These are phyloP conservation scores for Schwanniomyces polymorphus DNA, from an alignment of 805 yeast genomes.

Conservation along the genomic window DNA sequence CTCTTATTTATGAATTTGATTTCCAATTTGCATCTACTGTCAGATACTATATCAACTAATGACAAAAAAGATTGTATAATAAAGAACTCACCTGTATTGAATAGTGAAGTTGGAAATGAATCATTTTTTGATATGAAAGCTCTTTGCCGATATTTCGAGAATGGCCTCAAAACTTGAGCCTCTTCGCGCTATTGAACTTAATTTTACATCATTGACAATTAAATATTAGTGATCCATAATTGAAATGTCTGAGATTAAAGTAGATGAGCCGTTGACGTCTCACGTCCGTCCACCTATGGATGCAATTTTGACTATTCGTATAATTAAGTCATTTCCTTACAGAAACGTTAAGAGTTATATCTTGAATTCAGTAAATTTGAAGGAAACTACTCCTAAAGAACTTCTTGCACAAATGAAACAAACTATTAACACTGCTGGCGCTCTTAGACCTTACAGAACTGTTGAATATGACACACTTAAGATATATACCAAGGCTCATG, in stretches of 20 bases:
- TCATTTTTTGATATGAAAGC: constrained; percentile 6
- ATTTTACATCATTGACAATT: not conserved
- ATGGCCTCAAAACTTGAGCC: constrained; percentile 10
- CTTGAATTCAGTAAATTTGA: constrained; percentile 67
- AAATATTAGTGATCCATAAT: not conserved
- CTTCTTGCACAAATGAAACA: constrained; percentile 54
- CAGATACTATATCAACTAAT: not conserved
- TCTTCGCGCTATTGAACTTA: not conserved
- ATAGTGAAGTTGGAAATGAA: not conserved
- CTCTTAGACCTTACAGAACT: constrained; percentile 78
- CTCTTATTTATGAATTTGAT: not conserved
- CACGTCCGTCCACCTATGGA: constrained; percentile 70
- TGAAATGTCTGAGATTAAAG: constrained; percentile 5
- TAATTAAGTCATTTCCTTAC: constrained; percentile 89
- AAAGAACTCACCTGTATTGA: too few species aligned
- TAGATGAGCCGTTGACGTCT: constrained; percentile 77
- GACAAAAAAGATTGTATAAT: too few species aligned
- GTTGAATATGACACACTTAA: constrained; percentile 75
- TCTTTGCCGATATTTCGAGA: constrained; percentile 12
- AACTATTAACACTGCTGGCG: constrained; percentile 56
- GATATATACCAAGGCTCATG: constrained; percentile 92
- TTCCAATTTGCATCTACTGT: not conserved
- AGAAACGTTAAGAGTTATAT: constrained; percentile 82
- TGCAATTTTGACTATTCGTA: constrained; percentile 79
- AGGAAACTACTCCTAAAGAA: constrained; percentile 62